Evolutionary conservation across 768 basidiomycete genomes (phyloP), one percentile per base, ranked within the genome.

Genomic region (Tulasnella sp.): DNA sequence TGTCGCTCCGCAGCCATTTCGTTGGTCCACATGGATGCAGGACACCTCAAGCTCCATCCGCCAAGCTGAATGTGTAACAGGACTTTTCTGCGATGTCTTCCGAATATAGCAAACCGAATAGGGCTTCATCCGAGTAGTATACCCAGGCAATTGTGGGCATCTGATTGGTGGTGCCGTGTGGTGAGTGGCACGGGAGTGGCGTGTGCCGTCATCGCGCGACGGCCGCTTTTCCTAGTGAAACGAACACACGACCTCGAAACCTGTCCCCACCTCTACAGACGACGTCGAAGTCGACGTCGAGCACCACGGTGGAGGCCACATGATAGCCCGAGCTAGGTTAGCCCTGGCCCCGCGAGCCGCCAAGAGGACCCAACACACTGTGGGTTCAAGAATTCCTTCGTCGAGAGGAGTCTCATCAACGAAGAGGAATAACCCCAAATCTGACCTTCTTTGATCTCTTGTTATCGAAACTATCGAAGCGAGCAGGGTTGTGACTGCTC

Each of bases 21-120:
- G 62, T 68, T n/a, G 62, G 1, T 68, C 62, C 62, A 68, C 7
- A 36, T 68, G 62, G 62, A n/a, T 10, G 58, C 8, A 27, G 10
- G 34, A 7, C 56, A 31, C 62, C 62, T 34, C 27, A 68, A 68
- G 62, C 62, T 68, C 62, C 62, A 68, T 36, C 62, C 62, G 62
- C 31, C 62, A 68, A 68, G 62, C 62, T 68, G 31, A 68, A 12
- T 68, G 62, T 68, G 62, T 68, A 68, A 68, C 62, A 68, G 27
- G 12, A 19, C 31, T 68, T 14, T 68, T 27, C 27, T 34, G 16
- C 16, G 24, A 34, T 10, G n/a, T 52, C 62, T 36, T 9, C 34
- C 62, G 7, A 36, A 68, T 68, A 68, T 14, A 19, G 31, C 34
- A 68, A 31, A 36, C 62, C 24, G n/a, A 27, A 36, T 68, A 36